Conservation (phyloP, 257 asterid genomes). For the Przewalskia tangutica region DNA sequence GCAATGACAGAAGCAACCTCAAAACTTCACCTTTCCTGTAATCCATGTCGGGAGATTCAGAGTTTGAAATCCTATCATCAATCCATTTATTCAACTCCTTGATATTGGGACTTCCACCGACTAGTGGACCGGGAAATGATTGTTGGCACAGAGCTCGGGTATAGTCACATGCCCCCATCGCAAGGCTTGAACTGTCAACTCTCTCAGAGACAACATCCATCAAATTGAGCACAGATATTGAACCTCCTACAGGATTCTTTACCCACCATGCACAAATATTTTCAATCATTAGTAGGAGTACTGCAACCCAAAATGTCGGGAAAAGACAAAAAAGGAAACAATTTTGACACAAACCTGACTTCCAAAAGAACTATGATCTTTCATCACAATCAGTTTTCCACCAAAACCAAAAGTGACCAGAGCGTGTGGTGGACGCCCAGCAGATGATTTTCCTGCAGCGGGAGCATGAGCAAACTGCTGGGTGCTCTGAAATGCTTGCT, state of each 20-base stretch:
- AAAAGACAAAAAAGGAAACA: constrained; percentile 9
- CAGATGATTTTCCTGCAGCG: constrained; percentile 62
- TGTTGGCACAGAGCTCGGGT: constrained; percentile 62
- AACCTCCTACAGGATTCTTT: constrained; percentile 59
- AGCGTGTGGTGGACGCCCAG: constrained; percentile 93
- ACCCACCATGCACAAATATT: constrained; percentile 16
- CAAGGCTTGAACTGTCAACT: constrained; percentile 29
- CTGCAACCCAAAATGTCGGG: not conserved
- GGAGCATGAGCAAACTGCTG: constrained; percentile 44
- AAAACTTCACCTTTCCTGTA: constrained; percentile 53
- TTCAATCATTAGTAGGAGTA: constrained; percentile 16
- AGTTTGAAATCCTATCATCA: constrained; percentile 65
- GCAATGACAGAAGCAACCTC: constrained; percentile 70
- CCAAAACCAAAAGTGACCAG: constrained; percentile 92
- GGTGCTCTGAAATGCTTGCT: constrained; percentile 42
- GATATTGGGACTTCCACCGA: constrained; percentile 63
- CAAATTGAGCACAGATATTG: constrained; percentile 64
- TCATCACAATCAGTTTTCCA: constrained; percentile 81
- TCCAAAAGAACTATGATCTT: constrained; percentile 40
- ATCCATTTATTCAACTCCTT: constrained; percentile 87
- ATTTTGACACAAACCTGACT: constrained; percentile 55
- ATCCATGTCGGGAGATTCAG: constrained; percentile 39
- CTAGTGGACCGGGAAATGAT: constrained; percentile 81
- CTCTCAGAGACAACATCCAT: constrained; percentile 52
- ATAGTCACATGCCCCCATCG: constrained; percentile 35